Evolutionary conservation across 2,329 filamentous ascomycete genomes (phyloP), one percentile per base, ranked within the genome.

Genomic region (Cladophialophora chaetospira): DNA sequence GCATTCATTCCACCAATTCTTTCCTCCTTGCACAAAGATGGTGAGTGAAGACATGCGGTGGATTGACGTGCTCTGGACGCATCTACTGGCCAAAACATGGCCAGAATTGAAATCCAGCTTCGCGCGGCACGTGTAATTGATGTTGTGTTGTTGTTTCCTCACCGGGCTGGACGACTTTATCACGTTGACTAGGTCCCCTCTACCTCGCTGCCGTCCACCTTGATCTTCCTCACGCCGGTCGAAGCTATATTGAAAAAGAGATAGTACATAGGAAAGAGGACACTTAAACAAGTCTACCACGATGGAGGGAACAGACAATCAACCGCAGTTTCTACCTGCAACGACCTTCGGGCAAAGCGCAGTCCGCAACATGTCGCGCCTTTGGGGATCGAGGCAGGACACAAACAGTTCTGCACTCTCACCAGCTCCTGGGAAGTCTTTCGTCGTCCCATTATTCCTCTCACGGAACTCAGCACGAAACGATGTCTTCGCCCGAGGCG

Each of bases 361-460:
- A 9, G 46, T 52, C 10, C 35, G 56, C 26, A 19, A 45, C 21
- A 33, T 57, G 28, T 62, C 55, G 47, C 51, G 58, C 25, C 29
- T 61, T 5, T 54, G 52, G 55, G 42, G 47, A 25, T 15, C 51
- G 19, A 51, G 44, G 10, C 45, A 29, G 28, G 44, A 8, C 31
- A 10, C 42, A 10, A 23, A 15, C 17, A 51, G 51, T 15, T 42
- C 58, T 38, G 19, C 44, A 21, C 36, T 40, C 25, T 55, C 59
- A 25, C 38, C 50, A 11, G 49, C 31, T n/a, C 25, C 28, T 6
- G 60, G 35, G 15, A 60, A 55, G 42, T 55, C 59, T n/a, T 57
- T 61, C 33, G 49, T 60, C 5, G 57, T 60, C 13, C 60, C 60
- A 15, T 26, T 60, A 25, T 57, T 58, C 29, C 28, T 60, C 5